Conservation (phyloP, 2,329 filamentous ascomycete genomes). For the Calonectria pteridis region DNA sequence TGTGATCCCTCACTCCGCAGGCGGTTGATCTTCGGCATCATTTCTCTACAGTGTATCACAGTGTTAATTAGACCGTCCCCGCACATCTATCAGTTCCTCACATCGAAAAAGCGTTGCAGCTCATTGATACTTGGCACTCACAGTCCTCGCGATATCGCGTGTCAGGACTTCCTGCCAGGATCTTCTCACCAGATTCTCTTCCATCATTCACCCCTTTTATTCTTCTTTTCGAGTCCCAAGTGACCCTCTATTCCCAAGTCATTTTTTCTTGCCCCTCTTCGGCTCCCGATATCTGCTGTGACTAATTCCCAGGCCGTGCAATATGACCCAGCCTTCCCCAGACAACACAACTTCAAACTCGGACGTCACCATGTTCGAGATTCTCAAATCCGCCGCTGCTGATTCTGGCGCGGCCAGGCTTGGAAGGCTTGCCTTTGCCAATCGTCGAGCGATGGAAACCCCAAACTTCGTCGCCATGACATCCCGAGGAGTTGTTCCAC, state of each 20-base stretch:
- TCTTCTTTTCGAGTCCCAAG: neutral
- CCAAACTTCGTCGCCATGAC: constrained; percentile 85
- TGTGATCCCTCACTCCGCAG: neutral
- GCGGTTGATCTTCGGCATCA: constrained; percentile 18
- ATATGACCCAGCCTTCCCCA: constrained; percentile 44
- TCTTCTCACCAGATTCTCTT: neutral
- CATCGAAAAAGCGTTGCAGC: constrained; percentile 15
- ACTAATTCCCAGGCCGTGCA: constrained; percentile 35
- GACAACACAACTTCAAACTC: constrained; percentile 35
- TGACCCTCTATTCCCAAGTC: neutral
- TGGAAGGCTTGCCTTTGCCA: constrained; percentile 73
- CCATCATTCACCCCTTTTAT: neutral
- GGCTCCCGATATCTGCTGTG: neutral
- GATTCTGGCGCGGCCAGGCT: constrained; percentile 69
- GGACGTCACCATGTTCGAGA: constrained; percentile 55
- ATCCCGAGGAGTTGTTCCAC: constrained; percentile 87
- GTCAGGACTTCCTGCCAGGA: neutral
- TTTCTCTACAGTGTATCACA: neutral
- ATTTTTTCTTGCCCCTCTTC: neutral
- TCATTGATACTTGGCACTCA: constrained; percentile 5
- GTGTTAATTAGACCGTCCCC: constrained; percentile 2
- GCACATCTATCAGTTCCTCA: constrained; percentile 3
- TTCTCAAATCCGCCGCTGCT: constrained; percentile 56
- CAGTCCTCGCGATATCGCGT: constrained; percentile 4
- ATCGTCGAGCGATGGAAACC: constrained; percentile 77